A percentile compares a stretch with the other conserved stretches of the same genome.
Conservation (phyloP, 1,284 basidiomycete genomes). For the Ustanciosporium gigantosporum region DNA sequence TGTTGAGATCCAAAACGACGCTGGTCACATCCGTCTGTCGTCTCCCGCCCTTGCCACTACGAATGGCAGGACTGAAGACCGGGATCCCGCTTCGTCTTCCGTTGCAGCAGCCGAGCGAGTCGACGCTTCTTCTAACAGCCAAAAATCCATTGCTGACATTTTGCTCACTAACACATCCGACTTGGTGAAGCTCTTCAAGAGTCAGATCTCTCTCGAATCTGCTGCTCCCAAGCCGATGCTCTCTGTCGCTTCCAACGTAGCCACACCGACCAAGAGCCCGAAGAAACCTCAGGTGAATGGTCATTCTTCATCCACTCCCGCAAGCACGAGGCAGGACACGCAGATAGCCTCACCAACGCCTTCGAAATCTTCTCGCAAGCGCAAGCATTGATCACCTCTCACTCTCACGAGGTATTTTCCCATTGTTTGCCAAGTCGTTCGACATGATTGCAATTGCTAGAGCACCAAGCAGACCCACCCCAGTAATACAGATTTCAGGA, state of each 20-base stretch:
- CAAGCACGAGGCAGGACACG: no score
- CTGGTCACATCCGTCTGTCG: not conserved
- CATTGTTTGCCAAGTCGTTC: no score
- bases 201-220: conserved; percentile 8
- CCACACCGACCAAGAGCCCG: conserved; percentile 14
- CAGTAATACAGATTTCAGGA: no score
- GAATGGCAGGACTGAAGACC: no score
- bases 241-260: conserved; percentile 1
- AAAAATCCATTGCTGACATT: conserved; percentile 15
- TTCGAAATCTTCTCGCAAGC: conserved; percentile 19
- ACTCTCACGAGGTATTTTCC: no score
- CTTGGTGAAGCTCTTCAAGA: conserved; percentile 25
- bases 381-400: conserved; percentile 21
- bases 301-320: no score
- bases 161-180: conserved; percentile 27
- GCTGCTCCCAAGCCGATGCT: conserved; percentile 1
- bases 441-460: no score
- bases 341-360: conserved; percentile 1
- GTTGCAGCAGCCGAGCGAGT: not conserved
- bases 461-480: no score
- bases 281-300: conserved; percentile 1
- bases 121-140: not conserved
- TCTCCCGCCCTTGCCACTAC: not conserved
- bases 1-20: not conserved
- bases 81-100: not conserved